Percentiles rank a stretch among this genome's conserved stretches.
Evolutionary conservation across 2,329 filamentous ascomycete genomes (phyloP).

Genomic region (Aspergillus ochraceus): DNA sequence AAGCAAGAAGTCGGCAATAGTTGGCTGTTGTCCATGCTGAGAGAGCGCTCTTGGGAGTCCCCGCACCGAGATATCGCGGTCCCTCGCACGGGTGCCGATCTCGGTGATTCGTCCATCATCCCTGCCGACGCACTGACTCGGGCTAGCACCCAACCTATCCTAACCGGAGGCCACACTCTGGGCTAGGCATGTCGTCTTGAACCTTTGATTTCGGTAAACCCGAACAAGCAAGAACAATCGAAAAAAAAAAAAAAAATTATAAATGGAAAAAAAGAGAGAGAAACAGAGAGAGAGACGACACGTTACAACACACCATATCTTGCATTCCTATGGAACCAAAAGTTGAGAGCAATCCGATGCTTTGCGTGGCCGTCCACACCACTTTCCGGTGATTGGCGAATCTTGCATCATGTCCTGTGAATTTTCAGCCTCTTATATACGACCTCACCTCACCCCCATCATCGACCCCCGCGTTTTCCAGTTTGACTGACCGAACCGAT

Average conservation of each 20-base stretch:
- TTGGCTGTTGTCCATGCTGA: constrained; percentile 84
- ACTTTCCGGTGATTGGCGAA: neutral
- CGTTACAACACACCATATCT: neutral
- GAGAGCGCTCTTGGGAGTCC: constrained; percentile 66
- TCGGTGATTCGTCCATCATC: constrained; percentile 33
- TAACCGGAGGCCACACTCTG: constrained; percentile 41
- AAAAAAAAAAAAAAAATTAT: neutral
- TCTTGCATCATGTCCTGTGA: neutral
- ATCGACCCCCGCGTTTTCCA: neutral
- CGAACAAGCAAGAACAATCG: neutral
- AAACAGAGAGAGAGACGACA: neutral
- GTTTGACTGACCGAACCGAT: neutral
- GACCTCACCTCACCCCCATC: neutral
- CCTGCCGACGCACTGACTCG: constrained; percentile 35
- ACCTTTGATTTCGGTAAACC: neutral
- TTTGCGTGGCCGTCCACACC: neutral
- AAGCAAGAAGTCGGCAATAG: constrained; percentile 81
- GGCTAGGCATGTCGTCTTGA: constrained; percentile 2
- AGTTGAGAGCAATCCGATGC: neutral
- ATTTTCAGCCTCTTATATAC: neutral
- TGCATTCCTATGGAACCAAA: neutral
- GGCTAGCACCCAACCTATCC: constrained; percentile 40
- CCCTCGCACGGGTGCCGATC: constrained; percentile 29
- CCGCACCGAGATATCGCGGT: constrained; percentile 31
- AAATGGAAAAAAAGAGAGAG: neutral